phyloP scores from a whole-genome alignment of 768 basidiomycete genomes.

The Serendipita sp. region DNA sequence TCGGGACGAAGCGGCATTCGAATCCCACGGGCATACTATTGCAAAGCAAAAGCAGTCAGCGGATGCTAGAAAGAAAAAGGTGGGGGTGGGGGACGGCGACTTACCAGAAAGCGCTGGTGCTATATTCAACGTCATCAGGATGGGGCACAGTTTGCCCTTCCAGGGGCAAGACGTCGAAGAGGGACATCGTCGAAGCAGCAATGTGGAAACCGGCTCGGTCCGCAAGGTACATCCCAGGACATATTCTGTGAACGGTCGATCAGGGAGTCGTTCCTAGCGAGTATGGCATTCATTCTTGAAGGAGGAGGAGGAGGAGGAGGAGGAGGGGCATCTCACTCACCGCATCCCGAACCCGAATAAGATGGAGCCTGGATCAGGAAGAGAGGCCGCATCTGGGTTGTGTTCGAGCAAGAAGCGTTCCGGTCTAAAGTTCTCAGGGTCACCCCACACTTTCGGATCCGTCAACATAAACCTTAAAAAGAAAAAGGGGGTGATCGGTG shows the following conservation, averaged over 20 bases:
- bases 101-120: neutral
- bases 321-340: neutral
- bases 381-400: neutral
- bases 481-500: neutral
- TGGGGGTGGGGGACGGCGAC: neutral
- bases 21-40: neutral
- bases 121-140: neutral
- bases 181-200: neutral
- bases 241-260: neutral
- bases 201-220: neutral
- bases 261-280: too few relatives aligned
- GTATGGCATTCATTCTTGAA: too few relatives aligned
- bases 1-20: neutral
- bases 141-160: neutral
- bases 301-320: too few relatives aligned
- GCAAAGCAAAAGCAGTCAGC: neutral
- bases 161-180: neutral
- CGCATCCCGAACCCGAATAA: conserved; percentile 5
- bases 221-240: conserved; percentile 4
- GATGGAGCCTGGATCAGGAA: neutral
- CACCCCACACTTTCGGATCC: neutral
- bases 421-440: conserved; percentile 1
- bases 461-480: neutral
- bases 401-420: neutral
- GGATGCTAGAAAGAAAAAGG: neutral